Evolutionary conservation across 1,284 basidiomycete genomes (phyloP).

Genomic region (Schizophyllum commune): DNA sequence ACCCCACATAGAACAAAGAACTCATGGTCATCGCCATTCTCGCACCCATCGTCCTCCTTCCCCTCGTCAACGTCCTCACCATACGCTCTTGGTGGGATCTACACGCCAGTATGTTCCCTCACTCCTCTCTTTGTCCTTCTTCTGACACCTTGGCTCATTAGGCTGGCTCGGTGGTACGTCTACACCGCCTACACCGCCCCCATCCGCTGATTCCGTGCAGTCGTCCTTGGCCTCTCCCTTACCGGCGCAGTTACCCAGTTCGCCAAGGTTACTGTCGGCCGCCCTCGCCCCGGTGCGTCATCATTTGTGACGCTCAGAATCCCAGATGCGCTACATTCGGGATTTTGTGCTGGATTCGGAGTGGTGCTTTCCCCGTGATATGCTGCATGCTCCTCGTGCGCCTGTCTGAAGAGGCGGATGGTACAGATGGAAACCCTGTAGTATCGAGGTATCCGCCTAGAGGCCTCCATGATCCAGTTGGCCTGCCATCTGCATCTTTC

Average conservation of each 20-base stretch:
- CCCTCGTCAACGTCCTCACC: slow-evolving; percentile 61
- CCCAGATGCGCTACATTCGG: too few relatives aligned
- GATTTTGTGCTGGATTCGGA: too few relatives aligned
- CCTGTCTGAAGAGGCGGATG: too few relatives aligned
- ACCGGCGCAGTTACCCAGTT: slow-evolving; percentile 82
- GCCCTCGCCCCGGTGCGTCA: slow-evolving; percentile 71
- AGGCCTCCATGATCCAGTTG: too few relatives aligned
- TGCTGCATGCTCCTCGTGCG: too few relatives aligned
- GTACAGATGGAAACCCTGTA: not conserved
- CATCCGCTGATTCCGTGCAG: slow-evolving; percentile 27
- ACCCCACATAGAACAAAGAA: slow-evolving; percentile 2
- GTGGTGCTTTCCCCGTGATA: too few relatives aligned
- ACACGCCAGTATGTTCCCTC: slow-evolving; percentile 52
- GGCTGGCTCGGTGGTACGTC: slow-evolving; percentile 22
- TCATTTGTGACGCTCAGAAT: not conserved
- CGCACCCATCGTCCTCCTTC: slow-evolving; percentile 62
- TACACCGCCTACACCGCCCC: slow-evolving; percentile 13
- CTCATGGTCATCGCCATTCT: slow-evolving; percentile 51
- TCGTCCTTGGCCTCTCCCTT: slow-evolving; percentile 66
- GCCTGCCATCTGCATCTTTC: too few relatives aligned
- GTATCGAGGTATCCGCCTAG: too few relatives aligned
- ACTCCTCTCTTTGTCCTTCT: not conserved
- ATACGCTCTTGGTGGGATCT: slow-evolving; percentile 83
- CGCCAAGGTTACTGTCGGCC: slow-evolving; percentile 82
- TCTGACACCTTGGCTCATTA: not conserved